Base-by-base conservation (phyloP, 768 basidiomycete species). In the Trichaptum fuscoviolaceum region DNA sequence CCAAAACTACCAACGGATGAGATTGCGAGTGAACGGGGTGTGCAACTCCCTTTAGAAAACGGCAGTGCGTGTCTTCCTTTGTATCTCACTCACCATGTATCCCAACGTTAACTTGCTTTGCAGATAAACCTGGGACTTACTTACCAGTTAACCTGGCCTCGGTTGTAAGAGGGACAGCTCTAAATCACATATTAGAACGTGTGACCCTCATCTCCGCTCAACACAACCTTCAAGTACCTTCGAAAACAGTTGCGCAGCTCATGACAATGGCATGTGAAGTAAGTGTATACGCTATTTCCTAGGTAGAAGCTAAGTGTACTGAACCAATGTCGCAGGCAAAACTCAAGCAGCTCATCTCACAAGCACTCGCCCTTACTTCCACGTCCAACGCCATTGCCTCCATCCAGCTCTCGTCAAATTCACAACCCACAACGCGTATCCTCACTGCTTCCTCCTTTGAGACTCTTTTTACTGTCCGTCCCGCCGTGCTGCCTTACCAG, bases 121-220 rank as follows among this genome's bases (percentile, higher is more conserved):
- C 58, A 91, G 90, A 89, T 63, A 83, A 86, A 1, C 84, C 92
- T 2, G 92, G 92, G 5, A 90, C 84, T 68, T 86, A 90, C 34
- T 76, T 88, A 24, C 86, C 88, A 1, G 79, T 92, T 8, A 88
- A 92, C 65, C 82, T 93, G n/a, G 85, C 90, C 35, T 86, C 91
- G 9, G 83, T 85, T 66, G 89, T 89, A 5, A 85, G 86, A 64
- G 88, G 86, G 6, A 89, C 90, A 5, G 91, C 89, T 1, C 72
- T 89, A 24, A 89, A 92, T 72, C 91, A 93, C 68, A 86, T 94
- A 58, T 83, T 85, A 7, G 92, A 94, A 70, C 83, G 91, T 65
- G 85, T 93, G 67, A 92, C 92, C 71, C 85, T 94, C 35, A 89
- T 92, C 68, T 91, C 87, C 57, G 89, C 90, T 0, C 92, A 94